Evolutionary conservation across 192 early-diverging fungal species (phyloP), one percentile per base, ranked within the genome.

Genomic region (Haplosporangium gracile): DNA sequence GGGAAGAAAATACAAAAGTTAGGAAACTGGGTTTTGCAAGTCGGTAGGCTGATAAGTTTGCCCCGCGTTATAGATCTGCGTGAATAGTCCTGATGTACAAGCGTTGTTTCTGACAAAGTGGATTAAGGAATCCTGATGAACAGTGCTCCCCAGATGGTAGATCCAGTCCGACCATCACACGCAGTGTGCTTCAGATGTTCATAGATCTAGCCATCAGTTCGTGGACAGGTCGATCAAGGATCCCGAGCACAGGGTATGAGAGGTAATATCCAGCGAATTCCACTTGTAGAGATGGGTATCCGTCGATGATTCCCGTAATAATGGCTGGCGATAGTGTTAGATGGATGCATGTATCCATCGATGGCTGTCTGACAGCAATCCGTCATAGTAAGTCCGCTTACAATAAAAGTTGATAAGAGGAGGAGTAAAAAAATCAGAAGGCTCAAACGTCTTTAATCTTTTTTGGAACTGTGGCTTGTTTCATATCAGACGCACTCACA

Each of bases 331-430:
- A 11, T 32, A 43, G 24, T 1, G 72, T 70, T 75, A 68, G 74
- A 81, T 81, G 74, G 73, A 38, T 43, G 60, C 60, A 65, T 57
- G n/a, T 65, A 70, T 70, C 38, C 39, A 42, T 70, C 69, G 20
- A 70, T 70, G 38, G 20, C 5, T 32, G 32, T 74, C 22, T 5
- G 63, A 57, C 57, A 20, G 34, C 63, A 29, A 20, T 53, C 38
- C 26, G 16, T 32, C 26, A 32, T 53, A 36, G 26, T 29, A 10
- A 60, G 34, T 38, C n/a, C 26, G 38, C 45, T 42, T 53, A 76
- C 75, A 76, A 26, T n/a, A 15, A 65, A 40, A 26, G 36, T 38
- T 63, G 55, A n/a, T 63, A 65, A 76, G 75, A 76, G 75, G 38
- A 40, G 39, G 75, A 76, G 26, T 57, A 24, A 36, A 77, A 72